Evolutionary conservation across 169 alveolate genomes (phyloP), one percentile per base, ranked within the genome.

Genomic region (Plasmodium berghei): DNA sequence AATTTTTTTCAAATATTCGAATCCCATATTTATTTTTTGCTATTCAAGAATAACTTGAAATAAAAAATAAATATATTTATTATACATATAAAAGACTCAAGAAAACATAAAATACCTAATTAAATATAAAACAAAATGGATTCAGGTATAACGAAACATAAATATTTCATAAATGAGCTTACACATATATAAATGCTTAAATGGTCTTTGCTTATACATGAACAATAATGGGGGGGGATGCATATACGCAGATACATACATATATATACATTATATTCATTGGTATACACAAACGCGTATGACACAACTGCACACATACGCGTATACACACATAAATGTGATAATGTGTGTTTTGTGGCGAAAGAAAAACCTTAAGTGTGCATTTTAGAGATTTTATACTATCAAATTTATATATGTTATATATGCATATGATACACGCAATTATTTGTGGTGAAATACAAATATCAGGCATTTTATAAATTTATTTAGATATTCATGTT

Each of bases 111-210:
- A 67, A 16, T 45, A 63, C n/a, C 46, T 28, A 26, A 1, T 34
- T 34, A 34, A 26, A 63, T 9, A 63, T 63, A 63, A 24, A 22
- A 61, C 34, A 62, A 74, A 74, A 74, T 74, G 88, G 88, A 74
- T 74, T 74, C 88, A 74, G 88, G 88, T 74, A 74, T 9, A 61
- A 56, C n/a, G 42, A 73, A 42, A 73, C 40, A 16, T 4, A 20
- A 9, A 58, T 58, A 20, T 34, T 34, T 34, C 42, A 34, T 8
- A 34, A 34, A 34, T 34, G 8, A 34, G 42, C 42, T 34, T 34
- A 34, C 42, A 34, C 42, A 34, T 34, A 34, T 34, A 34, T 28
- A 34, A 72, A 28, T 28, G 18, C 48, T 28, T 28, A 42, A 72
- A n/a, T 52, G 42, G 1, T 34, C 42, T 34, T 34, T 34, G 1